Percentiles rank a stretch among this genome's conserved stretches.
Conservation (phyloP, 306 rosid species). For the Castanopsis chinensis region DNA sequence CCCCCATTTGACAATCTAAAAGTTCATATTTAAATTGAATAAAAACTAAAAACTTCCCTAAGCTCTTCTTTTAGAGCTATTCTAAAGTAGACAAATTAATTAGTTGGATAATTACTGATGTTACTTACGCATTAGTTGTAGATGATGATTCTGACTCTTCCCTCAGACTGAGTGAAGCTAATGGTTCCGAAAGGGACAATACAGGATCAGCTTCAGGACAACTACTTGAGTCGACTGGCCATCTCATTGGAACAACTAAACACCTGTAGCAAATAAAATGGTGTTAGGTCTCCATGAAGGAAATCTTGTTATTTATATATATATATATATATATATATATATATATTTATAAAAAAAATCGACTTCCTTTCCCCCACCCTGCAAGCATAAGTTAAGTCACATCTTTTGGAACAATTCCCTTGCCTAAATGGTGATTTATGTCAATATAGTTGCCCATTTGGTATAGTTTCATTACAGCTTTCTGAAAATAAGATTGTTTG, state of each 20-base stretch:
- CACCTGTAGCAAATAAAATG: constrained; percentile 2
- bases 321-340: too few relatives aligned
- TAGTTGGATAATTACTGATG: background rate
- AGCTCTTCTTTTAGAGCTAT: background rate
- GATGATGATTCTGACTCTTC: constrained; percentile 2
- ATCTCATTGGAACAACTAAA: constrained; percentile 35
- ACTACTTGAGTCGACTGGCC: constrained; percentile 11
- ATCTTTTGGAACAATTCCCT: too few relatives aligned
- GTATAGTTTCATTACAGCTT: too few relatives aligned
- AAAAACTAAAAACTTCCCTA: background rate
- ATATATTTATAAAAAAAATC: too few relatives aligned
- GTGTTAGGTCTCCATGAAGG: background rate
- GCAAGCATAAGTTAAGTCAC: background rate
- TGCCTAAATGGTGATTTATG: too few relatives aligned
- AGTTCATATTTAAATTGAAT: background rate
- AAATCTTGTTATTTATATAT: background rate
- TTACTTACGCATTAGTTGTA: constrained; percentile 15
- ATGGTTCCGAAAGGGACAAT: constrained; percentile 6
- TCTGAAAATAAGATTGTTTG: too few relatives aligned
- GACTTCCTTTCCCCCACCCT: background rate
- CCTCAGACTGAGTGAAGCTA: constrained; percentile 17
- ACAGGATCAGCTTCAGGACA: background rate
- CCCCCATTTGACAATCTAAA: background rate
- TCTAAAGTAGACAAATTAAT: background rate
- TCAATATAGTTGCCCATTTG: too few relatives aligned